Percentiles rank a stretch among this genome's conserved stretches.
phyloP scores from a whole-genome alignment of 2,329 filamentous ascomycete genomes.

The Botryotinia calthae region DNA sequence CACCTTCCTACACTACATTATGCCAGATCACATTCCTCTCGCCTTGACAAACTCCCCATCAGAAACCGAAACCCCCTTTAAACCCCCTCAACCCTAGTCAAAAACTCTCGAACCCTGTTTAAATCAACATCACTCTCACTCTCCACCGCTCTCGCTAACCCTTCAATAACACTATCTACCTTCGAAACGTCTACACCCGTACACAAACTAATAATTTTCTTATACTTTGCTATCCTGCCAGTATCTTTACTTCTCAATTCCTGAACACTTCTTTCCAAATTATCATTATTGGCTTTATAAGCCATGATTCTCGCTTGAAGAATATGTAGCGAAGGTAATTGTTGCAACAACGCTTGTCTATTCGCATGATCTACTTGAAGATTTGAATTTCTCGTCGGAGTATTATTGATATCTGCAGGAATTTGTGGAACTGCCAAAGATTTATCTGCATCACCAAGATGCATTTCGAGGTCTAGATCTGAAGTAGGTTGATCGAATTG shows the following conservation, averaged over 20 bases:
- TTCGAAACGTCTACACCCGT: slow-evolving; percentile 71
- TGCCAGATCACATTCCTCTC: background rate
- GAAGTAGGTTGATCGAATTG: slow-evolving; percentile 48
- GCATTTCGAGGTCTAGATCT: slow-evolving; percentile 55
- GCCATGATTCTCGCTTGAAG: slow-evolving; percentile 68
- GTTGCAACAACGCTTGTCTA: slow-evolving; percentile 39
- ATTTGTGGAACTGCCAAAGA: slow-evolving; percentile 31
- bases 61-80: background rate
- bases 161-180: slow-evolving; percentile 77
- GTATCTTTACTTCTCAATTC: slow-evolving; percentile 74
- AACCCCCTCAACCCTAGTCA: slow-evolving; percentile 63
- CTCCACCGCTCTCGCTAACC: slow-evolving; percentile 81
- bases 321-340: slow-evolving; percentile 56
- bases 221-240: slow-evolving; percentile 83
- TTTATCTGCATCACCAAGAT: slow-evolving; percentile 40
- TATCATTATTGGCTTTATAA: slow-evolving; percentile 65
- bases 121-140: slow-evolving; percentile 81
- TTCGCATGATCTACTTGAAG: slow-evolving; percentile 44
- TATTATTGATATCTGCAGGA: slow-evolving; percentile 34
- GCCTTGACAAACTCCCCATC: background rate
- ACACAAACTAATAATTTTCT: slow-evolving; percentile 83
- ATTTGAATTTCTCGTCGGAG: slow-evolving; percentile 41
- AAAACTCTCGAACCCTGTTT: slow-evolving; percentile 71
- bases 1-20: background rate
- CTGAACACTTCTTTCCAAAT: slow-evolving; percentile 64